These are phyloP conservation scores for Trichoderma guizhouense DNA, from an alignment of 2,329 filamentous ascomycete genomes.

Conservation along the genomic window DNA sequence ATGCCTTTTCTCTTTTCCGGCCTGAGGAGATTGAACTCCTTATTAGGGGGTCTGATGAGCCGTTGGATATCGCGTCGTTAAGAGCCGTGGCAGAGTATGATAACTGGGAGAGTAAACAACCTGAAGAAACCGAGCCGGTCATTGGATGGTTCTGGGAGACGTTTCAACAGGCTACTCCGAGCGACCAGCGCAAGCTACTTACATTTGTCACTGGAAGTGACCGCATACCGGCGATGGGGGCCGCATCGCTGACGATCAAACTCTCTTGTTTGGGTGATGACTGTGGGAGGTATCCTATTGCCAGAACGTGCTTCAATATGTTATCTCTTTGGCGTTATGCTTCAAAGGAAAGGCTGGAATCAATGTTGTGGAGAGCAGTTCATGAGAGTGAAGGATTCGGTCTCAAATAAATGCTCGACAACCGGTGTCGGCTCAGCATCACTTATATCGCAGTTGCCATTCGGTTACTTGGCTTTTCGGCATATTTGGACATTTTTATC, in stretches of 20 bases:
- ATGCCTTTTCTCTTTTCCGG: slow-evolving; percentile 80
- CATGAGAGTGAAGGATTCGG: slow-evolving; percentile 89
- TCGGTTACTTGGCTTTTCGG: not conserved
- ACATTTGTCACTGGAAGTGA: slow-evolving; percentile 89
- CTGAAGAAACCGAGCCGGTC: slow-evolving; percentile 60
- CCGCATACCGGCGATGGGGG: slow-evolving; percentile 83
- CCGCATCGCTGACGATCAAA: slow-evolving; percentile 73
- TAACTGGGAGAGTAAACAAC: slow-evolving; percentile 63
- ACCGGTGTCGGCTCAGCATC: not conserved
- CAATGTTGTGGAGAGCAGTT: slow-evolving; percentile 80
- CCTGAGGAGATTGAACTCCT: slow-evolving; percentile 90
- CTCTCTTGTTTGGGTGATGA: slow-evolving; percentile 75
- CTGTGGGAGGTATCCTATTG: slow-evolving; percentile 71
- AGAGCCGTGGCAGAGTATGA: slow-evolving; percentile 77
- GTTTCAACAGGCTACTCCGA: slow-evolving; percentile 62
- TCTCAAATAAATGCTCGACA: slow-evolving; percentile 57
- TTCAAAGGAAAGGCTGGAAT: slow-evolving; percentile 63
- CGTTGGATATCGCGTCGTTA: slow-evolving; percentile 73
- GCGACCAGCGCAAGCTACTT: slow-evolving; percentile 73
- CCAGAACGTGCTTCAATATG: slow-evolving; percentile 88
- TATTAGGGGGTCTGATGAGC: slow-evolving; percentile 78
- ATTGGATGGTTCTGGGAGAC: slow-evolving; percentile 87
- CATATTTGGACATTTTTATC: not conserved
- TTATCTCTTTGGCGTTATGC: slow-evolving; percentile 72
- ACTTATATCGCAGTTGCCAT: not conserved